These are phyloP conservation scores for Candida krabiensis DNA, from an alignment of 805 yeast genomes.

Conservation along the genomic window DNA sequence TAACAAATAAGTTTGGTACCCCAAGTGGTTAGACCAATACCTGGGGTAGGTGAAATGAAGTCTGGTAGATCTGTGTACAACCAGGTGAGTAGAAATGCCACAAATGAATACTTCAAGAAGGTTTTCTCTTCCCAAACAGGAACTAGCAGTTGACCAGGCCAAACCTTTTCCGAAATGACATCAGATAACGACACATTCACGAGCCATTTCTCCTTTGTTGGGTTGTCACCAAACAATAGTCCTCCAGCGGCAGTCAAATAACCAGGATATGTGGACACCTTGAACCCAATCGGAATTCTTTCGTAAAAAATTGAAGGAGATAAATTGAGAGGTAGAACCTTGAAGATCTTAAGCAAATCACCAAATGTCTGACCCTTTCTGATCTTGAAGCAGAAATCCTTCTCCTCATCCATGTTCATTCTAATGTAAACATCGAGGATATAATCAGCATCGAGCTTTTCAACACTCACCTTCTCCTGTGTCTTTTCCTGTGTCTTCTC, in stretches of 20 bases:
- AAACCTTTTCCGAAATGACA: constrained; percentile 55
- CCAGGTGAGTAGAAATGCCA: constrained; percentile 59
- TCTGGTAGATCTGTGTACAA: constrained; percentile 93
- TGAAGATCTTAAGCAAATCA: constrained; percentile 61
- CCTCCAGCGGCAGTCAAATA: constrained; percentile 82
- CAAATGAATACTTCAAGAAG: constrained; percentile 39
- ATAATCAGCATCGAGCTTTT: constrained; percentile 7
- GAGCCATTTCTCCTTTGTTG: constrained; percentile 48
- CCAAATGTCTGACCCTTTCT: constrained; percentile 56
- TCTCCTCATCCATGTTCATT: constrained; percentile 79
- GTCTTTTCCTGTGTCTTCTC: constrained; percentile 2
- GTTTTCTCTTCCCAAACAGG: constrained; percentile 65
- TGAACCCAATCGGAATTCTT: constrained; percentile 62
- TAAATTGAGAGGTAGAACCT: constrained; percentile 66
- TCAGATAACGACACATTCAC: constrained; percentile 49
- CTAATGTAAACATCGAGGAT: constrained; percentile 63
- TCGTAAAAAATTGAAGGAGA: constrained; percentile 79
- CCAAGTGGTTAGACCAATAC: constrained; percentile 72
- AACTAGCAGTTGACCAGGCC: constrained; percentile 89
- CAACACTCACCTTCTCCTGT: constrained; percentile 5
- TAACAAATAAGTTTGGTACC: constrained; percentile 34
- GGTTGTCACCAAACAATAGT: constrained; percentile 62
- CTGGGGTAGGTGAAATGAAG: constrained; percentile 87
- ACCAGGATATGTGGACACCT: constrained; percentile 69
- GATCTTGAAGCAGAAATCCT: constrained; percentile 88